These are phyloP conservation scores for Raffaelea ambrosiae DNA, from an alignment of 2,329 filamentous ascomycete species.

Conservation along the genomic window DNA sequence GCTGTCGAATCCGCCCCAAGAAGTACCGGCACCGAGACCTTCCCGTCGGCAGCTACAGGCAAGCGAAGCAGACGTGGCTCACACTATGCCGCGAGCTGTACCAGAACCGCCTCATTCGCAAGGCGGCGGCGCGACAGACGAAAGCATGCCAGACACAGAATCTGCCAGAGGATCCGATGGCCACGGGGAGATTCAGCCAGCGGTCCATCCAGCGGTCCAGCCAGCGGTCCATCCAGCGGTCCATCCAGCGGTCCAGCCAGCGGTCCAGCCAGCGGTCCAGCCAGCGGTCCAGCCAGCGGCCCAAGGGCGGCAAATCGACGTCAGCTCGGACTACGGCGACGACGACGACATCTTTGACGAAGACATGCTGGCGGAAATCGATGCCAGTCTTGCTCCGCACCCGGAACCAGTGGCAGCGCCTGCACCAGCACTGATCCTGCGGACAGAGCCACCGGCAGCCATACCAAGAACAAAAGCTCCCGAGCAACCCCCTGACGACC, in stretches of 20 bases:
- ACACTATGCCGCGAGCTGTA: too few relatives aligned
- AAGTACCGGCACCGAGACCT: too few relatives aligned
- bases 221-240: not conserved
- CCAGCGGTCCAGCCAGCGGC: not conserved
- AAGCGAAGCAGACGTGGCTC: too few relatives aligned
- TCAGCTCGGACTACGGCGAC: conserved; percentile 43
- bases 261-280: not conserved
- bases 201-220: too few relatives aligned
- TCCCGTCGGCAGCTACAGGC: too few relatives aligned
- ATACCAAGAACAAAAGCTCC: not conserved
- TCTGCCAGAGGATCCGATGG: not conserved
- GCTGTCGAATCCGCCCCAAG: too few relatives aligned
- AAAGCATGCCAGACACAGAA: conserved; percentile 5
- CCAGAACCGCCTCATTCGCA: not conserved
- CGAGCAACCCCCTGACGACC: not conserved
- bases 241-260: too few relatives aligned
- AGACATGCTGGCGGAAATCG: conserved; percentile 47
- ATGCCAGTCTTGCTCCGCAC: conserved; percentile 26
- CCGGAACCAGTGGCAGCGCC: not conserved
- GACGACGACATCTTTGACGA: conserved; percentile 47
- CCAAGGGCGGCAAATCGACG: conserved; percentile 8
- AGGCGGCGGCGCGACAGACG: not conserved
- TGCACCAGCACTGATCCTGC: not conserved
- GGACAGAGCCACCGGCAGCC: not conserved
- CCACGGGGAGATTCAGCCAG: too few relatives aligned